Base-by-base conservation (phyloP, 2,329 filamentous ascomycete genomes). In the Hypoxylon sp. region DNA sequence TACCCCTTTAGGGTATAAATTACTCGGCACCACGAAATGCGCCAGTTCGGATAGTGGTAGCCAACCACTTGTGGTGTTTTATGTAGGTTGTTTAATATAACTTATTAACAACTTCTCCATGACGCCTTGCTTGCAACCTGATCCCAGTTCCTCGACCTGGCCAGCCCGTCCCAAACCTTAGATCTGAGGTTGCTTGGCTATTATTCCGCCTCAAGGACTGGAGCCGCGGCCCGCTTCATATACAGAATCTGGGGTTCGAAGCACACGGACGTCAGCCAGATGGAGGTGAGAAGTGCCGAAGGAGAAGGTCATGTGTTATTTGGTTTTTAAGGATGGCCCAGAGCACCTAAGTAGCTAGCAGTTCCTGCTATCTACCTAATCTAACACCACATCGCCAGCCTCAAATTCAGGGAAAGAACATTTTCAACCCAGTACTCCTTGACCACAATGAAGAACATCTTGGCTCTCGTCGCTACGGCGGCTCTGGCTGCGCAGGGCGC, bases 401-500 rank as follows among this genome's bases (percentile, higher is more conserved):
- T 59, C 48, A 50, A 33, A 52, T 33, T 46, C 33, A 33, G 17
- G 52, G 44, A 50, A 29, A 19, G 11, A 61, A 44, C 14, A 6
- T 9, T 33, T 22, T 44, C 31, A 14, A 50, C 47, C 31, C 46
- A 39, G 11, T 19, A 24, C 9, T 35, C 26, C n/a, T 11, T 14
- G 29, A 24, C 11, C 55, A 63, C 33, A 44, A 82, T 81, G 80
- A 79, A 76, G 74, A 69, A 69, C 65, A 37, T 77, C 68, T 39
- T 75, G 50, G 68, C 73, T 48, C 46, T 77, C 59, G 65, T 76
- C 5, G 75, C 75, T 29, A 66, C 67, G 24, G 73, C 78, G 39
- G 74, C 78, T 22, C 70, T 82, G 24, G 77, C 74, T 39, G 75
- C 75, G 3, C 74, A 77, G 66, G 68, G 78, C 17, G 80, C 74